Conservation (phyloP, 768 basidiomycete genomes). For the Saitozyma sp. region DNA sequence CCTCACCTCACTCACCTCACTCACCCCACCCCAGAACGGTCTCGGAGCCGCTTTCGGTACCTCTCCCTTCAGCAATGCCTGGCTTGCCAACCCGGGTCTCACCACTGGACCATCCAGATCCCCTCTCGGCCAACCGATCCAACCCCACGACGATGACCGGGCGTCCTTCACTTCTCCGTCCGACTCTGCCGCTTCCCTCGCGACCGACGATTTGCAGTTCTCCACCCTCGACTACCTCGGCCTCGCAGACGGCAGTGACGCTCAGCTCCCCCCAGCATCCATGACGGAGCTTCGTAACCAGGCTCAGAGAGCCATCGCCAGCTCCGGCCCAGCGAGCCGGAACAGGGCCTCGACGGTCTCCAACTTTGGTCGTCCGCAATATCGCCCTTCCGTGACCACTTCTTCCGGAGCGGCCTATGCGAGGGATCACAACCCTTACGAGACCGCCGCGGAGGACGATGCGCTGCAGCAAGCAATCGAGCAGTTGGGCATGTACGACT, state of each 20-base stretch:
- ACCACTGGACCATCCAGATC: conserved; percentile 59
- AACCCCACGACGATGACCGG: conserved; percentile 59
- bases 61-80: conserved; percentile 79
- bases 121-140: conserved; percentile 28
- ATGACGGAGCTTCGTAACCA: conserved; percentile 85
- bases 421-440: conserved; percentile 9
- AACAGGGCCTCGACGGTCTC: conserved; percentile 89
- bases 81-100: conserved; percentile 62
- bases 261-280: conserved; percentile 63
- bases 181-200: conserved; percentile 36
- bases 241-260: conserved; percentile 65
- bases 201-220: conserved; percentile 76
- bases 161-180: conserved; percentile 73
- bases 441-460: background rate
- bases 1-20: conserved; percentile 79
- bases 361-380: conserved; percentile 70
- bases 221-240: conserved; percentile 97
- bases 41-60: conserved; percentile 83
- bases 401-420: conserved; percentile 52
- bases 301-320: conserved; percentile 84
- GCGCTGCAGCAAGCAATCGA: conserved; percentile 29
- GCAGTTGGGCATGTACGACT: conserved; percentile 36
- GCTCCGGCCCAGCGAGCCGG: conserved; percentile 72
- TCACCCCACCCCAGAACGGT: conserved; percentile 74
- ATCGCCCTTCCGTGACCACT: conserved; percentile 53